Evolutionary conservation across 495 filamentous ascomycete species (phyloP).

Genomic region (Acidiella bohemica): DNA sequence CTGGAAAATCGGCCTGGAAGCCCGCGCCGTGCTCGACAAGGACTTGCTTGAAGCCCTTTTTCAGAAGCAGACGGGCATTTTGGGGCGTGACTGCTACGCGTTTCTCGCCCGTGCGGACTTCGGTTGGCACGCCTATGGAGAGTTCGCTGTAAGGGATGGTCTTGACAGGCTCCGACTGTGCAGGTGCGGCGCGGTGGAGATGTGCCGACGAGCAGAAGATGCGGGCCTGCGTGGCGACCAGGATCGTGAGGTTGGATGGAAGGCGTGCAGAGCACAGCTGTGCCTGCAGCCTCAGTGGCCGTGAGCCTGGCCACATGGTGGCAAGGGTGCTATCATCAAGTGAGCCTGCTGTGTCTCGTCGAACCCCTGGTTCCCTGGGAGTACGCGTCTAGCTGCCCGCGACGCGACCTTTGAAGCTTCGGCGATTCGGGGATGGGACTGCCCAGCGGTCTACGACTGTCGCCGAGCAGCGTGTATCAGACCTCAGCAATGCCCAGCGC

Average conservation of each 20-base stretch:
- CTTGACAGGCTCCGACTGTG: slow-evolving; percentile 11
- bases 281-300: slow-evolving; percentile 16
- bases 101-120: slow-evolving; percentile 46
- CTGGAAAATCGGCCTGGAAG: slow-evolving; percentile 55
- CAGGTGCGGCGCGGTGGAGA: no score
- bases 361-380: no score
- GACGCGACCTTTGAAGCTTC: no score
- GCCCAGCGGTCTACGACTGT: no score
- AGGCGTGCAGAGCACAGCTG: no score
- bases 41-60: slow-evolving; percentile 64
- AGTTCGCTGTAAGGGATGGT: slow-evolving; percentile 53
- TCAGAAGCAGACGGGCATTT: slow-evolving; percentile 60
- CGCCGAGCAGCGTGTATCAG: no score
- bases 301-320: slow-evolving; percentile 19
- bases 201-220: slow-evolving; percentile 6
- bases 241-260: no score
- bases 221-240: no score
- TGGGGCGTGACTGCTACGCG: slow-evolving; percentile 69
- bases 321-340: slow-evolving; percentile 13
- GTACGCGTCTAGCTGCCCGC: no score
- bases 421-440: no score
- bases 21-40: slow-evolving; percentile 64
- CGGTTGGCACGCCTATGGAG: slow-evolving; percentile 56
- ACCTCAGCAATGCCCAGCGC: no score
- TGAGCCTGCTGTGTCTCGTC: no score